Conservation (phyloP, 257 asterid genomes). For the Solanum okadae region DNA sequence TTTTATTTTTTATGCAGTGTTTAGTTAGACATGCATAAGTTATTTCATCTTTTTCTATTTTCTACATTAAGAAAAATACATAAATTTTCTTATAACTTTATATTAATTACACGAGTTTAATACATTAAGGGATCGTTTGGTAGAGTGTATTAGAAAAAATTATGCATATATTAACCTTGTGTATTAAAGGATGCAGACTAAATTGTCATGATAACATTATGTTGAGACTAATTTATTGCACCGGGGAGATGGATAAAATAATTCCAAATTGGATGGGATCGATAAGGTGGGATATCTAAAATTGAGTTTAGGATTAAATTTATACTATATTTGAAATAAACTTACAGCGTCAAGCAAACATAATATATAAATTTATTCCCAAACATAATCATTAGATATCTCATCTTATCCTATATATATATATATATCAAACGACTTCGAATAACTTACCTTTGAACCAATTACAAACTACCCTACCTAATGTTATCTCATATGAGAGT, state of each 20-base stretch:
- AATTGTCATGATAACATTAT: neutral
- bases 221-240: neutral
- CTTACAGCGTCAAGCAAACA: too few species aligned
- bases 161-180: too few species aligned
- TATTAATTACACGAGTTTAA: too few species aligned
- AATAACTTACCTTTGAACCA: neutral
- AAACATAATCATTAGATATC: neutral
- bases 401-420: neutral
- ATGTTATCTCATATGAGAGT: neutral
- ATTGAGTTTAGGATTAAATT: too few species aligned
- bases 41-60: neutral
- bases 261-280: neutral
- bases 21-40: neutral
- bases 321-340: neutral
- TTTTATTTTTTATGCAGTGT: too few species aligned
- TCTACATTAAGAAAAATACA: neutral
- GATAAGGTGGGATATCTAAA: neutral
- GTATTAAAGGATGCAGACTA: too few species aligned
- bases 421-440: too few species aligned
- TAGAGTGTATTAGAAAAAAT: too few species aligned
- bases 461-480: neutral
- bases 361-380: too few species aligned
- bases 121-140: too few species aligned
- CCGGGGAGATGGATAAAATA: too few species aligned
- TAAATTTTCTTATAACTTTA: too few species aligned